Percentiles rank a stretch among this genome's conserved stretches.
Conservation (phyloP, 148 eudicot species). For the Talinum fruticosum region DNA sequence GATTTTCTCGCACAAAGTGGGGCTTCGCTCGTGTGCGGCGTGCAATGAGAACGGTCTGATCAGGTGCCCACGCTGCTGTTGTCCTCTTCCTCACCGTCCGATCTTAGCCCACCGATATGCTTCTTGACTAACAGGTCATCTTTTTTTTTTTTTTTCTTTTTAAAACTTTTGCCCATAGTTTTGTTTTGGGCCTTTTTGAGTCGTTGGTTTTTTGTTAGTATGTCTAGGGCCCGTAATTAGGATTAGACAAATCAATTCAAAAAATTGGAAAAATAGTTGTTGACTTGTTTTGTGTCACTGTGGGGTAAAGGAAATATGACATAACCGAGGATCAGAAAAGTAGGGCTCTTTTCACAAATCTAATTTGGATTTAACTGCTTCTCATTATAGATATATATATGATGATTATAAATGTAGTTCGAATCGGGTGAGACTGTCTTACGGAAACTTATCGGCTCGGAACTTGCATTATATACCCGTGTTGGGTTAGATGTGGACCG, state of each 20-base stretch:
- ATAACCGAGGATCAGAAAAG: not conserved
- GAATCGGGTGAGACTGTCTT: no score
- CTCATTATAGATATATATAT: not conserved
- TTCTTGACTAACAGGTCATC: not conserved
- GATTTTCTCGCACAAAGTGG: slow-evolving; percentile 49
- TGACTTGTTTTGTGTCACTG: not conserved
- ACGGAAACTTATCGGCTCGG: no score
- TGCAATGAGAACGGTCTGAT: slow-evolving; percentile 80
- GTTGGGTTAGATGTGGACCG: no score
- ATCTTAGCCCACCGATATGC: slow-evolving; percentile 1
- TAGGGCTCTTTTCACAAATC: not conserved
- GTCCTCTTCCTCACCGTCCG: slow-evolving; percentile 16
- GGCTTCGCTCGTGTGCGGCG: slow-evolving; percentile 52
- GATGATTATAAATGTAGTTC: not conserved
- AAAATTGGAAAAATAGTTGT: slow-evolving; percentile 2
- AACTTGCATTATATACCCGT: no score
- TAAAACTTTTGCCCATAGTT: no score
- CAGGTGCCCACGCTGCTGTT: slow-evolving; percentile 63
- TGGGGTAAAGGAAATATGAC: not conserved
- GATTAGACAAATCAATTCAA: not conserved
- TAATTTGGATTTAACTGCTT: slow-evolving; percentile 1
- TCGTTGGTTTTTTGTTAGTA: not conserved
- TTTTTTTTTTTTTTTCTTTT: not conserved
- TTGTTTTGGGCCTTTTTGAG: not conserved
- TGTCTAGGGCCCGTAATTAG: slow-evolving; percentile 6